Evolutionary conservation across 306 rosid genomes (phyloP).

Genomic region (Cucurbita pepo): DNA sequence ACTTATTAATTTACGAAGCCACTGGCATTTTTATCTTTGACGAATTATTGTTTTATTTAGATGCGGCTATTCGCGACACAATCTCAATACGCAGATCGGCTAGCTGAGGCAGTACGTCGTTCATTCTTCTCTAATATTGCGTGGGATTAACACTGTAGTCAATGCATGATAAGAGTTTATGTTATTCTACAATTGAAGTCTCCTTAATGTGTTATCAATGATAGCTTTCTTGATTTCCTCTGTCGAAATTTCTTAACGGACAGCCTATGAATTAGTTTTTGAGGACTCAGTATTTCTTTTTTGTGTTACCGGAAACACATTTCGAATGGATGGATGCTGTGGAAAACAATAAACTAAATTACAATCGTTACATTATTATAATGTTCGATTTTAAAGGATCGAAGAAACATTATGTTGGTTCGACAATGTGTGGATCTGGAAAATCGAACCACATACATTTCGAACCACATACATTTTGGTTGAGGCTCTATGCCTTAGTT

Average conservation of each 20-base stretch:
- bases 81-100: slow-evolving; percentile 84
- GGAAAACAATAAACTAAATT: background rate
- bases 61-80: slow-evolving; percentile 77
- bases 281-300: background rate
- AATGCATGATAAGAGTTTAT: background rate
- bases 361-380: background rate
- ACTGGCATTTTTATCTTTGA: background rate
- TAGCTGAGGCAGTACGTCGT: slow-evolving; percentile 61
- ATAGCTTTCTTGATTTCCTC: background rate
- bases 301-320: background rate
- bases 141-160: background rate
- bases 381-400: background rate
- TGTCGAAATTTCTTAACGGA: background rate
- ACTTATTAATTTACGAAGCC: background rate
- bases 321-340: background rate
- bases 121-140: background rate
- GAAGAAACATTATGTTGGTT: background rate
- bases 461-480: background rate
- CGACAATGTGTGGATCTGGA: background rate
- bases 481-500: background rate
- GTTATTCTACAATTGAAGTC: background rate
- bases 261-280: background rate
- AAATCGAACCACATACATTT: background rate
- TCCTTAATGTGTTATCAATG: background rate
- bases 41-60: slow-evolving; percentile 16